Percentiles rank a stretch among this genome's conserved stretches.
Conservation (phyloP, 345 rosid species). For the Chamaenerion angustifolium region DNA sequence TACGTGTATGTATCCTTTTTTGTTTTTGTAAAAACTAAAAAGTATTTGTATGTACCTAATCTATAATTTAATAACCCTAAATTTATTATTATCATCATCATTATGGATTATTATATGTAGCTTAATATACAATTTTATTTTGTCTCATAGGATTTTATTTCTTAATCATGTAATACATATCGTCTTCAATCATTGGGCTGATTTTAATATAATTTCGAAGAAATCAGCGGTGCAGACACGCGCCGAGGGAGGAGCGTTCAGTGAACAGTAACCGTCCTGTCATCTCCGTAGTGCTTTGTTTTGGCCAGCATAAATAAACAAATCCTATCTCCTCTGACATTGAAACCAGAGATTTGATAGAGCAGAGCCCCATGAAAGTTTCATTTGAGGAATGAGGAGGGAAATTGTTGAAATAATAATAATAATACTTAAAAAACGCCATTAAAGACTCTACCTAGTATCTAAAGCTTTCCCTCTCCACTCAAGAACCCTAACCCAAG, state of each 20-base stretch:
- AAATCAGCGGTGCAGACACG: not conserved
- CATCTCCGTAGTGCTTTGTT: slow-evolving; percentile 18
- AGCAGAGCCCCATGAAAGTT: slow-evolving; percentile 1
- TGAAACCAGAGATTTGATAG: slow-evolving; percentile 10
- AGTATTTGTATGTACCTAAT: too few relatives aligned
- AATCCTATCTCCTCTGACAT: slow-evolving; percentile 16
- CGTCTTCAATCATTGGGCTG: not conserved
- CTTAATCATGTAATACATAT: too few relatives aligned
- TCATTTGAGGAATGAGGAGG: slow-evolving; percentile 14
- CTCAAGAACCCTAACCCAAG: not conserved
- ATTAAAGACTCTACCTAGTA: not conserved
- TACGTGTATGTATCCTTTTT: too few relatives aligned
- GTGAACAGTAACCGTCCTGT: not conserved
- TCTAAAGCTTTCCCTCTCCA: not conserved
- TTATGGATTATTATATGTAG: too few relatives aligned
- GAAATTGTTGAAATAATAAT: not conserved
- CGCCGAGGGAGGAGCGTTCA: not conserved
- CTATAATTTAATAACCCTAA: too few relatives aligned
- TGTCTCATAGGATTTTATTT: too few relatives aligned
- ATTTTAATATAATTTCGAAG: not conserved
- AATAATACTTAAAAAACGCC: slow-evolving; percentile 2
- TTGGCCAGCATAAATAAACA: slow-evolving; percentile 42
- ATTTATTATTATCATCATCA: too few relatives aligned
- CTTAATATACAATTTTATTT: too few relatives aligned
- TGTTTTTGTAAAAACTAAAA: too few relatives aligned